These are phyloP conservation scores for Rhynchospora breviuscula DNA, from an alignment of 176 grass and related monocot species.

Conservation along the genomic window DNA sequence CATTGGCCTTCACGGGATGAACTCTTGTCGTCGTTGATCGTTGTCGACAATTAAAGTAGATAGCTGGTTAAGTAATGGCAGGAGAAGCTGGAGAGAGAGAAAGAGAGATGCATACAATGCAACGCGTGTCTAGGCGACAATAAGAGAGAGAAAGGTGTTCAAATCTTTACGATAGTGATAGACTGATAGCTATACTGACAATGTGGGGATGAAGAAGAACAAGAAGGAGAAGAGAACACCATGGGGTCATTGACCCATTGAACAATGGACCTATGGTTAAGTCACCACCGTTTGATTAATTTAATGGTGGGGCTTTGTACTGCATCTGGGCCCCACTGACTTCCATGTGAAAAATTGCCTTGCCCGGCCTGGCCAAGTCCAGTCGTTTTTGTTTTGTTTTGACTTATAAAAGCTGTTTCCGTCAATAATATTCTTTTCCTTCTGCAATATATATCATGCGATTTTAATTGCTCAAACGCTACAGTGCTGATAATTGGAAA, in stretches of 20 bases:
- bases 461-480: background rate
- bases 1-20: background rate
- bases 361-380: background rate
- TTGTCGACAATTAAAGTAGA: background rate
- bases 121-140: background rate
- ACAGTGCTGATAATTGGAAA: background rate
- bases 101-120: background rate
- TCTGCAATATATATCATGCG: background rate
- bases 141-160: slow-evolving; percentile 3
- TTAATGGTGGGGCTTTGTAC: background rate
- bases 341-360: background rate
- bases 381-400: background rate
- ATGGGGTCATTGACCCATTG: too few relatives aligned
- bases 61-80: background rate
- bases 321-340: background rate
- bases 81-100: background rate
- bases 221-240: background rate
- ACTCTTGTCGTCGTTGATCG: background rate
- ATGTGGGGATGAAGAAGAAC: background rate
- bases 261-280: background rate
- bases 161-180: slow-evolving; percentile 17
- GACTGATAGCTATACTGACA: background rate
- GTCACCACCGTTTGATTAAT: background rate
- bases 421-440: background rate
- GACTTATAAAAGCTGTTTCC: background rate